Evolutionary conservation across 768 basidiomycete species (phyloP).

Genomic region (Lactarius hatsudake): DNA sequence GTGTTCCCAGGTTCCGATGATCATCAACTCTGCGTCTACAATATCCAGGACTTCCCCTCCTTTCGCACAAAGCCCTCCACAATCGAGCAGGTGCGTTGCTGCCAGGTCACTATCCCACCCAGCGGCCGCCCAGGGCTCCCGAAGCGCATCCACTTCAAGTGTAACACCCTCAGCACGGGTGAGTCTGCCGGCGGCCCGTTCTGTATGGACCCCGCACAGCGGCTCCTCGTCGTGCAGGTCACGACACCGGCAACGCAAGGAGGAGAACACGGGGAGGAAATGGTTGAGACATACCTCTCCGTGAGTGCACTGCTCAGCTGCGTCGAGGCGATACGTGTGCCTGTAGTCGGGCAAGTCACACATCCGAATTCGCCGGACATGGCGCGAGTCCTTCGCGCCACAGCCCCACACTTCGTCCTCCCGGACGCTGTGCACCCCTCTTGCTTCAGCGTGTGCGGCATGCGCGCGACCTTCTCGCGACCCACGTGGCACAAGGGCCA

Average conservation of each 20-base stretch:
- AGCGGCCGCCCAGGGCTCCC: background rate
- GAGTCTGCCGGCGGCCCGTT: background rate
- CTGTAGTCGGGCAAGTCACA: background rate
- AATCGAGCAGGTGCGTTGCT: background rate
- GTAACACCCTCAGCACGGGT: background rate
- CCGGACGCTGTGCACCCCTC: background rate
- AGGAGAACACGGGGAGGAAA: background rate
- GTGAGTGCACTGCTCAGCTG: background rate
- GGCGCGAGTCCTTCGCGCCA: background rate
- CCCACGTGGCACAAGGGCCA: background rate
- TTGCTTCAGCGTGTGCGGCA: background rate
- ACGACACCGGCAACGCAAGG: background rate
- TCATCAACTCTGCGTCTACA: conserved; percentile 1
- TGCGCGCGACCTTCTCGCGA: background rate
- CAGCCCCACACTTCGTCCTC: background rate
- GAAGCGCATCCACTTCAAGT: background rate
- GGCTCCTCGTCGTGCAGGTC: background rate
- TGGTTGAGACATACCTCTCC: background rate
- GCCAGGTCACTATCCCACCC: background rate
- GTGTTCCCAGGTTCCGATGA: background rate
- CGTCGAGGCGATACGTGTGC: background rate
- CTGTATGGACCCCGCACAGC: background rate
- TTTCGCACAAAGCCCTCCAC: background rate
- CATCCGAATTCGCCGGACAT: background rate
- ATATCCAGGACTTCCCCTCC: background rate